Percentiles rank a stretch among this genome's conserved stretches.
Evolutionary conservation across 2,329 filamentous ascomycete species (phyloP).

Genomic region (Triangularia setosa): DNA sequence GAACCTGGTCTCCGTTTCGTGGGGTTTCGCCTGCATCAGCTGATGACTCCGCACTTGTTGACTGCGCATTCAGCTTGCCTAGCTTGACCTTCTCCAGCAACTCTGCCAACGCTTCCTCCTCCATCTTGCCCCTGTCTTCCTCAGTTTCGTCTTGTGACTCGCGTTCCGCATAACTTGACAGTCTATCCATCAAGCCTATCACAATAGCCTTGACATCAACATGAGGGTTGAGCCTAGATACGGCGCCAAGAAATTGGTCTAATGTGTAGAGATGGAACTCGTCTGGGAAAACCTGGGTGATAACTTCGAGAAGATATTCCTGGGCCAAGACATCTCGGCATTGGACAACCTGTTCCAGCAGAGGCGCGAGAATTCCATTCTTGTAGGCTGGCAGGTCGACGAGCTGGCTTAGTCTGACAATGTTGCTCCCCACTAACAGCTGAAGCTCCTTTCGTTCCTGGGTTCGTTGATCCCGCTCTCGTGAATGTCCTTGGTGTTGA

Average conservation of each 20-base stretch:
- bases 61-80: slow-evolving; percentile 46
- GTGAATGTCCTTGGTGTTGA: slow-evolving; percentile 94
- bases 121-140: slow-evolving; percentile 69
- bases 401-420: slow-evolving; percentile 89
- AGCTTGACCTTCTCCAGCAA: slow-evolving; percentile 76
- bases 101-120: slow-evolving; percentile 76
- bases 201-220: slow-evolving; percentile 98
- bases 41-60: slow-evolving; percentile 29
- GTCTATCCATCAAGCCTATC: slow-evolving; percentile 92
- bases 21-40: slow-evolving; percentile 24
- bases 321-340: slow-evolving; percentile 95
- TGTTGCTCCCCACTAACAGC: slow-evolving; percentile 90
- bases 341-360: slow-evolving; percentile 95
- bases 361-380: slow-evolving; percentile 77
- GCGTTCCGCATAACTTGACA: slow-evolving; percentile 90
- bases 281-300: slow-evolving; percentile 97
- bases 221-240: slow-evolving; percentile 87
- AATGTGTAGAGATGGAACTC: slow-evolving; percentile 97
- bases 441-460: slow-evolving; percentile 95
- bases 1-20: slow-evolving; percentile 32
- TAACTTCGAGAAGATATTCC: slow-evolving; percentile 95
- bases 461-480: slow-evolving; percentile 87
- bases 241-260: slow-evolving; percentile 90
- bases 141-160: slow-evolving; percentile 70
- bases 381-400: slow-evolving; percentile 96